phyloP scores from a whole-genome alignment of 75 land plant genomes.

The Azolla pinnata region DNA sequence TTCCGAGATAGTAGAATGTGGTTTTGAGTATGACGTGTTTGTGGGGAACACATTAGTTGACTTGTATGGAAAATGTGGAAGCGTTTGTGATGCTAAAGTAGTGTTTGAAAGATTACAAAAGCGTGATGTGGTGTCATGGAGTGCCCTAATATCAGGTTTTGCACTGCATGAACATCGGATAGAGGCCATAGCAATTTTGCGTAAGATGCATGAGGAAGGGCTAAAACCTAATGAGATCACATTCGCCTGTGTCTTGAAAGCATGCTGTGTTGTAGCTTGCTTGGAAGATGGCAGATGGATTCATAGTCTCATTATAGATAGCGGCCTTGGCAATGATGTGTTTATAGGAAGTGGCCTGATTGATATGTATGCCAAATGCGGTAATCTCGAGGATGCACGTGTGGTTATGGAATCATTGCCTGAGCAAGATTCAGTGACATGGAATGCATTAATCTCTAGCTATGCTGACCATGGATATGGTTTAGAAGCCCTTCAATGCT shows the following conservation, averaged over 20 bases:
- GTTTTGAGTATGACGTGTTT: constrained; percentile 17
- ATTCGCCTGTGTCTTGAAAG: constrained; percentile 14
- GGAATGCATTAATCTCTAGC: constrained; percentile 27
- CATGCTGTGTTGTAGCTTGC: background rate
- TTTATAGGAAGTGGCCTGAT: constrained; percentile 26
- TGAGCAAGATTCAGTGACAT: constrained; percentile 11
- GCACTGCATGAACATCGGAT: constrained; percentile 14
- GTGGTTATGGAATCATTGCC: constrained; percentile 22
- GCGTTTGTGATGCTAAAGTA: constrained; percentile 12
- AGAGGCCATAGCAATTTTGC: constrained; percentile 19
- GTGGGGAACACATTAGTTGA: constrained; percentile 33
- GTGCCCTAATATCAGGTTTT: constrained; percentile 28
- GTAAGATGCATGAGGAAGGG: constrained; percentile 23
- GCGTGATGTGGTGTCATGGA: constrained; percentile 30
- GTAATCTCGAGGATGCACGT: constrained; percentile 19
- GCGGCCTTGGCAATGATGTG: constrained; percentile 10
- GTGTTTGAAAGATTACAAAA: constrained; percentile 27
- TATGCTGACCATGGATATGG: constrained; percentile 18
- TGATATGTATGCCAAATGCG: constrained; percentile 15
- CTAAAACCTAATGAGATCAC: constrained; percentile 17
- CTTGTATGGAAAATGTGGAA: constrained; percentile 44
- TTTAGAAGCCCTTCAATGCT: constrained; percentile 19
- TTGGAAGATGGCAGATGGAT: constrained; percentile 10
- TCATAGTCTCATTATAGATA: constrained; percentile 9
- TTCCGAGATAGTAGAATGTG: constrained; percentile 18